Conservation (phyloP, 2,329 filamentous ascomycete species). For the Ophiocordyceps unilateralis region DNA sequence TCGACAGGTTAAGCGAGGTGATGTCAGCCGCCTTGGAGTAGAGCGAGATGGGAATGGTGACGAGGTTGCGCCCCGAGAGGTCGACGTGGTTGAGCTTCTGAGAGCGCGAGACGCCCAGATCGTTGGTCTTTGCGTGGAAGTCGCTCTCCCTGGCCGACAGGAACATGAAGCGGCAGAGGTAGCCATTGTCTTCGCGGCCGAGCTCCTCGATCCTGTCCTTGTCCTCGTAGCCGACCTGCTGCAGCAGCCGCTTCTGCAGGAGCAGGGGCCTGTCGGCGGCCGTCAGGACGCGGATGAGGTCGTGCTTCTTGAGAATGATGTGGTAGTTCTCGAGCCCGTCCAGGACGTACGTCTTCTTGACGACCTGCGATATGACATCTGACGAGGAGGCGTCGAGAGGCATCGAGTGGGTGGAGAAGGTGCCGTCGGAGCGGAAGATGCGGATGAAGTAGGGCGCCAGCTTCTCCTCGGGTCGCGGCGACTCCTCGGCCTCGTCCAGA, state of each 20-base stretch:
- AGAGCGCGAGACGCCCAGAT: slow-evolving; percentile 64
- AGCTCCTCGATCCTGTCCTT: slow-evolving; percentile 82
- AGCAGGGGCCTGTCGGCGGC: slow-evolving; percentile 67
- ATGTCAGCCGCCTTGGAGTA: slow-evolving; percentile 88
- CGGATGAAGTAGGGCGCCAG: slow-evolving; percentile 74
- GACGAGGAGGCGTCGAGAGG: slow-evolving; percentile 67
- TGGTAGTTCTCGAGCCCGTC: slow-evolving; percentile 89
- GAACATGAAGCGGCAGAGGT: slow-evolving; percentile 91
- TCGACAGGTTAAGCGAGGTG: slow-evolving; percentile 82
- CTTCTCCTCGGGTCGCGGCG: slow-evolving; percentile 58
- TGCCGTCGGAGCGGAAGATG: slow-evolving; percentile 84
- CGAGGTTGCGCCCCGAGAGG: slow-evolving; percentile 71
- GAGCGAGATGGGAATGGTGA: slow-evolving; percentile 86
- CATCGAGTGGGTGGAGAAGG: slow-evolving; percentile 83
- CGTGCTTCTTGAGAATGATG: slow-evolving; percentile 87
- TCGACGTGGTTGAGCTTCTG: slow-evolving; percentile 93
- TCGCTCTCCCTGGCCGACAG: slow-evolving; percentile 77
- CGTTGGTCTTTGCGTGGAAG: slow-evolving; percentile 49
- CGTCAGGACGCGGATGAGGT: slow-evolving; percentile 66
- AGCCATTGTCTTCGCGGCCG: slow-evolving; percentile 92
- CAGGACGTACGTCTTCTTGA: slow-evolving; percentile 85
- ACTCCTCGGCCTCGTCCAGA: slow-evolving; percentile 48
- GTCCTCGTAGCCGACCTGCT: slow-evolving; percentile 82
- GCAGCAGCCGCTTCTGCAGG: slow-evolving; percentile 78
- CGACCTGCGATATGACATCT: slow-evolving; percentile 77